These are phyloP conservation scores for Apostasia shenzhenica DNA, from an alignment of 106 monocot genomes.

Conservation along the genomic window DNA sequence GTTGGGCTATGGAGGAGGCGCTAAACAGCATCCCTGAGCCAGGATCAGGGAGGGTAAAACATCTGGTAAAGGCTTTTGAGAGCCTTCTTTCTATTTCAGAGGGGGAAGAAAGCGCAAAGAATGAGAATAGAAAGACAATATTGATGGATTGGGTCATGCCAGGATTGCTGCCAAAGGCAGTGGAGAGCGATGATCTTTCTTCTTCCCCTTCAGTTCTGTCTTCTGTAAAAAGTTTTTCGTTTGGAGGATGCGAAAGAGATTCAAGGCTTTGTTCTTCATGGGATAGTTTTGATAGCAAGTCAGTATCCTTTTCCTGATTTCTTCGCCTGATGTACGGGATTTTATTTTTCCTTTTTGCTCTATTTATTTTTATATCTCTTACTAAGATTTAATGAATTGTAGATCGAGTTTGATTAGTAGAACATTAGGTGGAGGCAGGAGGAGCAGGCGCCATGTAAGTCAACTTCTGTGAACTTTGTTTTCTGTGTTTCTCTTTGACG, in stretches of 20 bases:
- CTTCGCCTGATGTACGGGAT: neutral
- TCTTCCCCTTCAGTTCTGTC: conserved; percentile 21
- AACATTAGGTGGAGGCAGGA: conserved; percentile 30
- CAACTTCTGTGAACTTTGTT: neutral
- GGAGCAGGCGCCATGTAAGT: conserved; percentile 52
- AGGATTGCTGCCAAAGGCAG: conserved; percentile 17
- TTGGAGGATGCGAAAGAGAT: conserved; percentile 19
- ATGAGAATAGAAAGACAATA: conserved; percentile 11
- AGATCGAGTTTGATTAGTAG: conserved; percentile 62
- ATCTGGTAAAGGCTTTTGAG: conserved; percentile 89
- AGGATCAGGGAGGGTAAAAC: conserved; percentile 73
- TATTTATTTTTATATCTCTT: neutral
- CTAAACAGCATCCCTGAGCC: conserved; percentile 48
- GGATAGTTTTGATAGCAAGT: conserved; percentile 54
- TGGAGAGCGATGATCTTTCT: neutral
- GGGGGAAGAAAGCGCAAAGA: conserved; percentile 11
- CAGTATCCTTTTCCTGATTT: neutral
- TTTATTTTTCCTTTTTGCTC: conserved; percentile 12
- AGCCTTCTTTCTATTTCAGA: conserved; percentile 44
- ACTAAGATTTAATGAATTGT: neutral
- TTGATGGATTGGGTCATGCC: conserved; percentile 53
- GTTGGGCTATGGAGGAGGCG: conserved; percentile 54
- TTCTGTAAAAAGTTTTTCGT: conserved; percentile 31
- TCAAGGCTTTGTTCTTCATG: conserved; percentile 43
- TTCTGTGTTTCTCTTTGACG: neutral